phyloP scores from a whole-genome alignment of 768 basidiomycete genomes.

The Clavulina sp. region DNA sequence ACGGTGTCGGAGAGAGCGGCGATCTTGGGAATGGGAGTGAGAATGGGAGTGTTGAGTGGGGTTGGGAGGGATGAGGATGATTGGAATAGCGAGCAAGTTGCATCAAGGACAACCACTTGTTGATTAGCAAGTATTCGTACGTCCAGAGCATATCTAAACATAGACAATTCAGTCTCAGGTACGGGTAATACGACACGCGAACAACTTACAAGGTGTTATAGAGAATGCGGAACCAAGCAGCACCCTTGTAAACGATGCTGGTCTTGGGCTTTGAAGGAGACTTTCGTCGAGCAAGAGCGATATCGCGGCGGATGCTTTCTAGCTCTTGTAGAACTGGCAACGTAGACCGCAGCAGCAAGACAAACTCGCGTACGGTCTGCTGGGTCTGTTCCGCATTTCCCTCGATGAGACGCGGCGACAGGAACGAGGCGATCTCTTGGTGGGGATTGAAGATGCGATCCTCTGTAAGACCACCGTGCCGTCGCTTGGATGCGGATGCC shows the following conservation, averaged over 20 bases:
- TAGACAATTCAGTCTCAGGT: slow-evolving; percentile 3
- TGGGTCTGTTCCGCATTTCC: slow-evolving; percentile 22
- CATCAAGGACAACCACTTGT: slow-evolving; percentile 58
- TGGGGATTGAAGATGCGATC: slow-evolving; percentile 32
- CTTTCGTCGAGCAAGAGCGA: slow-evolving; percentile 20
- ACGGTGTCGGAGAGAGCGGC: no score
- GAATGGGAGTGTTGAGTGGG: background rate
- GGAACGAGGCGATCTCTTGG: slow-evolving; percentile 54
- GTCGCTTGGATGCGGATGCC: background rate
- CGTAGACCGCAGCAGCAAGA: slow-evolving; percentile 49
- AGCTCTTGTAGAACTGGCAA: slow-evolving; percentile 61
- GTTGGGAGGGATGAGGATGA: background rate
- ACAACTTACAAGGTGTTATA: slow-evolving; percentile 42
- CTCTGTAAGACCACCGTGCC: background rate
- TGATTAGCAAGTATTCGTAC: slow-evolving; percentile 53
- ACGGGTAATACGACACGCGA: background rate
- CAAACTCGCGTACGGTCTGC: slow-evolving; percentile 12
- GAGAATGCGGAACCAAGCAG: slow-evolving; percentile 65
- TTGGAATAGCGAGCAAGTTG: background rate
- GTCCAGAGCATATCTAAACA: slow-evolving; percentile 53
- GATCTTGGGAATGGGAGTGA: background rate
- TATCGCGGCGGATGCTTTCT: slow-evolving; percentile 28
- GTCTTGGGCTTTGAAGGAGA: slow-evolving; percentile 18
- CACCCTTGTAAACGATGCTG: slow-evolving; percentile 60
- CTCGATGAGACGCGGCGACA: slow-evolving; percentile 55